Evolutionary conservation across 1,284 basidiomycete genomes (phyloP), one percentile per base, ranked within the genome.

Genomic region (Sparassis latifolia): DNA sequence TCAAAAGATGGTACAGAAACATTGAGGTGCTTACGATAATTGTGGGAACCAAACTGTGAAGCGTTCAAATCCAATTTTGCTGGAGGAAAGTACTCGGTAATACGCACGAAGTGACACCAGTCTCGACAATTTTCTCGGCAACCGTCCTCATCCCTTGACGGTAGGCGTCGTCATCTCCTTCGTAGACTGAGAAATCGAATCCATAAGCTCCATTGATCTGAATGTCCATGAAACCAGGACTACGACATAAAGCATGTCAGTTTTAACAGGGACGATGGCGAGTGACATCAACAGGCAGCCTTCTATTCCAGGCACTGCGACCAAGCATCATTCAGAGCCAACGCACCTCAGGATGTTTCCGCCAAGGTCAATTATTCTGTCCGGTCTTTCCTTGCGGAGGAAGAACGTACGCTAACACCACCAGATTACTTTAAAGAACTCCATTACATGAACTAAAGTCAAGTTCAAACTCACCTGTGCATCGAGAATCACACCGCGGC

Each of bases 151-250:
- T 71, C 2, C 87, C 86, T n/a, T 77, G 60, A 42, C 74, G 70
- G 67, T 92, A 94, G 0, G 68, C 70, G 42, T 78, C 75, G 52
- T 90, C 86, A 55, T 86, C 78, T 9, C 75, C 79, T 27, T 87
- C 80, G 57, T 82, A 85, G 10, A 91, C 79, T 20, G 88, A 91
- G 61, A 95, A 95, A 67, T 96, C 92, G 60, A 94, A 86, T 12
- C 88, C 86, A 65, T 91, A 96, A 5, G 84, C 92, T 45, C 92
- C 92, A 59, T 96, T 92, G 56, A 92, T 82, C 61, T 92, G 89
- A 31, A 86, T 80, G 63, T 91, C 88, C 48, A 92, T 75, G 57
- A 85, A 79, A 0, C 88, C 89, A 3, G 89, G 87, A 59, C 86
- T 87, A 51, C 38, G n/a, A 4, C 46, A 40, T n/a, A 33, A 32